phyloP scores from a whole-genome alignment of 2,329 filamentous ascomycete species.

The Calycina marina region DNA sequence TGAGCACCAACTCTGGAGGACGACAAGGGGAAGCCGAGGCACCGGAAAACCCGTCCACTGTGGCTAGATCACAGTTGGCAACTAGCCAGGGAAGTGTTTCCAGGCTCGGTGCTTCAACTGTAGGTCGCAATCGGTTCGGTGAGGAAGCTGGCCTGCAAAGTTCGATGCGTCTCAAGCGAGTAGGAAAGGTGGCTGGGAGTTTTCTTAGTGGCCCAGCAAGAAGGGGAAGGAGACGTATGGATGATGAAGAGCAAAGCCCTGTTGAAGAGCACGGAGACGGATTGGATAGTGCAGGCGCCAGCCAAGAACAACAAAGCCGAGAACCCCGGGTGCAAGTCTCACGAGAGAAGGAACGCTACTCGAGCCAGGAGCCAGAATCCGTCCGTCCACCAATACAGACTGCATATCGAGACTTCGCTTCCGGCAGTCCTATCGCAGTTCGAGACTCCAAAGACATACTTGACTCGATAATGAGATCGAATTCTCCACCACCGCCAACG shows the following conservation, averaged over 20 bases:
- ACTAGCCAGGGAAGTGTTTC: conserved; percentile 37
- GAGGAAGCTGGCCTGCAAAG: conserved; percentile 54
- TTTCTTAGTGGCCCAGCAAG: conserved; percentile 71
- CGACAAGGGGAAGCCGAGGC: conserved; percentile 12
- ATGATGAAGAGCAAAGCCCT: conserved; percentile 29
- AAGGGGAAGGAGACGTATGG: conserved; percentile 50
- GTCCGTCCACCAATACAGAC: conserved; percentile 24
- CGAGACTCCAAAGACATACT: conserved; percentile 15
- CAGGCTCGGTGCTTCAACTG: conserved; percentile 33
- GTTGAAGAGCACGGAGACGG: conserved; percentile 22
- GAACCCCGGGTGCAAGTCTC: conserved; percentile 13
- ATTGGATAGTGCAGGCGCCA: conserved; percentile 18
- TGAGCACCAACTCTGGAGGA: conserved; percentile 12
- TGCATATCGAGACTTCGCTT: conserved; percentile 25
- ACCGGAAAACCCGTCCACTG: conserved; percentile 29
- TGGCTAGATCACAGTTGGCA: conserved; percentile 31
- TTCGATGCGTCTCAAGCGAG: conserved; percentile 64
- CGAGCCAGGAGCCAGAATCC: conserved; percentile 15
- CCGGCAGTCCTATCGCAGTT: conserved; percentile 43
- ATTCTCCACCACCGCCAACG: conserved; percentile 19
- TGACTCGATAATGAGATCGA: conserved; percentile 16
- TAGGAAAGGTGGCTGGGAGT: conserved; percentile 59
- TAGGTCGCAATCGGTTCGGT: conserved; percentile 35
- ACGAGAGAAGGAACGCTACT: conserved; percentile 17
- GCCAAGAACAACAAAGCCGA: conserved; percentile 19